These are phyloP conservation scores for Penicillium coffeae DNA, from an alignment of 495 filamentous ascomycete species.

Conservation along the genomic window DNA sequence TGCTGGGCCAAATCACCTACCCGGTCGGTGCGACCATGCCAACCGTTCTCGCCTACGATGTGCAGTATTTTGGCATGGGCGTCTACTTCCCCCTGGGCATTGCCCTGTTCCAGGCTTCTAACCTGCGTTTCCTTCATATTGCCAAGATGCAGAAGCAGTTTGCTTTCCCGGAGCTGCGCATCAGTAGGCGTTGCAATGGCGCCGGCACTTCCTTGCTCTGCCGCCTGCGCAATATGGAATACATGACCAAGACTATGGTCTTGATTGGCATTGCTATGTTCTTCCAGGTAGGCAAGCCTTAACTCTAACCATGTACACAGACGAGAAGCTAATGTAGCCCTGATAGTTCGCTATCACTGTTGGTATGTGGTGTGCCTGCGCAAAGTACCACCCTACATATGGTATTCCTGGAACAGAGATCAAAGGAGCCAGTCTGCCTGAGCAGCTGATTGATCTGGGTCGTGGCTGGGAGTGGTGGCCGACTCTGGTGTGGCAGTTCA, in stretches of 20 bases:
- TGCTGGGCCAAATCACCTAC: constrained; percentile 7
- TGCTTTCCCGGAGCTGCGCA: not conserved
- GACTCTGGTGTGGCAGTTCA: constrained; percentile 5
- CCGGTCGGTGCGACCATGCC: constrained; percentile 4
- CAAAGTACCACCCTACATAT: constrained; percentile 9
- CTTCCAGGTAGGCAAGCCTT: constrained; percentile 5
- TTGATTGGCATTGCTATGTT: constrained; percentile 9
- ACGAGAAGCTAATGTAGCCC: not conserved
- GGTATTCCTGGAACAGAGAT: constrained; percentile 10
- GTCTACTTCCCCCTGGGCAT: not conserved
- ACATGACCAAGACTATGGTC: constrained; percentile 3
- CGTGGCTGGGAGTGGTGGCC: constrained; percentile 15
- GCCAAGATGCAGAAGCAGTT: constrained; percentile 10
- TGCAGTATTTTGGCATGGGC: constrained; percentile 8
- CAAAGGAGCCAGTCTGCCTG: not conserved
- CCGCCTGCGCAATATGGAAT: constrained; percentile 5
- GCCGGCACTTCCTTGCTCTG: not conserved
- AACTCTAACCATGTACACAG: not conserved
- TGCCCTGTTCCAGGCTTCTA: constrained; percentile 5
- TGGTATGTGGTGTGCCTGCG: constrained; percentile 8
- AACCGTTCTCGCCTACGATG: constrained; percentile 5
- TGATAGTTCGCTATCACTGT: constrained; percentile 6
- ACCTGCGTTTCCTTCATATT: constrained; percentile 11
- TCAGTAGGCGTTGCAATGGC: not conserved
- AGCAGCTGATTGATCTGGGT: constrained; percentile 1